Percentiles rank a stretch among this genome's conserved stretches.
phyloP scores from a whole-genome alignment of 371 early-diverging fungal species.

The Mucor racemosus region DNA sequence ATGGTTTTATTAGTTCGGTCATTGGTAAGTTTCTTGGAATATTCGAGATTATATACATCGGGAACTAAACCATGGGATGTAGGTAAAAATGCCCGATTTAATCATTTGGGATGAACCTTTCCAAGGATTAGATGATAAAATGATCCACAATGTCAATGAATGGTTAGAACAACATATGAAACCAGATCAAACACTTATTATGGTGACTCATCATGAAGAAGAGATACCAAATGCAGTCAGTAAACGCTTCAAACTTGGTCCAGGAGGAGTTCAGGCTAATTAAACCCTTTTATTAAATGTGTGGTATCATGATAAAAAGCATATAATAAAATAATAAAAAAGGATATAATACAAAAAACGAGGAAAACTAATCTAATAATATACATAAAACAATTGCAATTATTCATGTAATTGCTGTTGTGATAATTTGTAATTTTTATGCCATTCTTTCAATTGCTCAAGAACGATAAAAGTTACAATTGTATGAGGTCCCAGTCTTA shows the following conservation, averaged over 20 bases:
- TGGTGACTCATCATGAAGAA: conserved; percentile 69
- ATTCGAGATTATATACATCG: too few relatives aligned
- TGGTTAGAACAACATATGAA: conserved; percentile 57
- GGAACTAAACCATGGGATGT: too few relatives aligned
- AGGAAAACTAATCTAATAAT: not conserved
- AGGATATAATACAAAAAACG: not conserved
- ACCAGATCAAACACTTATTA: conserved; percentile 54
- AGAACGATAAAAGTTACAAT: conserved; percentile 86
- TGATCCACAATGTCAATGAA: conserved; percentile 49
- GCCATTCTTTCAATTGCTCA: conserved; percentile 67
- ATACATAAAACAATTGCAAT: not conserved
- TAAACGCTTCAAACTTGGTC: conserved; percentile 36
- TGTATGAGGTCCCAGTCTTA: conserved; percentile 87
- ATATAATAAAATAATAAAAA: not conserved
- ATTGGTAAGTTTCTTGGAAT: conserved; percentile 29
- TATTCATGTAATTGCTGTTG: not conserved
- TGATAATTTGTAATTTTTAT: conserved; percentile 9
- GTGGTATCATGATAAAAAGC: not conserved
- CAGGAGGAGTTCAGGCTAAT: conserved; percentile 34
- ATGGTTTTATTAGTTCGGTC: conserved; percentile 57
- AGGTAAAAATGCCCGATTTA: conserved; percentile 56
- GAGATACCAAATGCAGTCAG: conserved; percentile 57
- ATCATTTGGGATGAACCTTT: conserved; percentile 70
- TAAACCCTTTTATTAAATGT: not conserved
- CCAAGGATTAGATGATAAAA: conserved; percentile 58